Evolutionary conservation across 164 flowering plant genomes (phyloP), one percentile per base, ranked within the genome.

Genomic region (Paratinospora sagittata): DNA sequence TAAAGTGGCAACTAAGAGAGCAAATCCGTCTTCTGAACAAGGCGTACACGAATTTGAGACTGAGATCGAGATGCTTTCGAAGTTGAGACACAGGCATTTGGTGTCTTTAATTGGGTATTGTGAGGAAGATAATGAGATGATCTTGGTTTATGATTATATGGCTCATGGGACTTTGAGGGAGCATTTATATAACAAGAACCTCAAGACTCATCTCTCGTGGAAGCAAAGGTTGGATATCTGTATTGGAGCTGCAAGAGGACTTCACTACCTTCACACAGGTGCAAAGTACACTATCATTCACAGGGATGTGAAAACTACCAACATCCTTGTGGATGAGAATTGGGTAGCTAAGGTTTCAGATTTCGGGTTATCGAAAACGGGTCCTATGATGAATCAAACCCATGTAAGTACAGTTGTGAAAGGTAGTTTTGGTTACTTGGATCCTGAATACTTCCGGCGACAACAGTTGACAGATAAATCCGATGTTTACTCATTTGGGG

Each of bases 341-440:
- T 83, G 86, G 85, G 84, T 81, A 2, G 84, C 88, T 0, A 85
- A 85, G 76, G 86, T 85, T 49, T 83, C 88, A 3, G 88, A 85
- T 70, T 85, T 85, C 27, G 86, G 88, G 14, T 63, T 85, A 63
- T 85, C 88, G 0, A 83, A 71, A 70, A 62, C 76, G 23, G 88
- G 88, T 7, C 86, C 86, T 1, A 75, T 78, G 33, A 57, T 76
- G 75, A 79, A 77, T 66, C 74, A 75, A 27, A 82, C 82, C 12
- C 86, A 85, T 67, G 83, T 83, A 49, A 85, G 85, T 73, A 85
- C 86, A 3, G 74, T 74, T 4, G 88, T 84, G 43, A 83, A 80
- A 69, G 88, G 88, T 41, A 84, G 83, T 60, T 84, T 85, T 57
- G 88, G n/a, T n/a, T n/a, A n/a, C n/a, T n/a, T n/a, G n/a, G n/a